These are phyloP conservation scores for Arachis hypogaea DNA, from an alignment of 306 rosid genomes.

Conservation along the genomic window DNA sequence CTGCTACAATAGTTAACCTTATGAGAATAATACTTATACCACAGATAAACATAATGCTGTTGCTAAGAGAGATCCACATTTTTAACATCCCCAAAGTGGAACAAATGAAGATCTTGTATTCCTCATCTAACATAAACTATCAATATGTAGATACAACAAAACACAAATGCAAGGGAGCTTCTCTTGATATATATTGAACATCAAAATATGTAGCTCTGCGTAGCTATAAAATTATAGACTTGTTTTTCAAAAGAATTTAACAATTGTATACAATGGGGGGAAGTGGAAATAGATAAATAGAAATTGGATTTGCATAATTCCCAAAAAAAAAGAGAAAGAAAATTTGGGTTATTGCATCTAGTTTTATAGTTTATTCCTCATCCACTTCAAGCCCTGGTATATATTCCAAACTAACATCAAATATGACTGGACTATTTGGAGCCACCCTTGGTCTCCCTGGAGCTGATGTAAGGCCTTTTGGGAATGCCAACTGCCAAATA, in stretches of 20 bases:
- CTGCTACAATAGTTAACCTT: background rate
- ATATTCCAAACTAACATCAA: constrained; percentile 90
- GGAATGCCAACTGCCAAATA: constrained; percentile 84
- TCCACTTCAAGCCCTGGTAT: constrained; percentile 85
- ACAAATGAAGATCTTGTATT: too few relatives aligned
- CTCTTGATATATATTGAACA: background rate
- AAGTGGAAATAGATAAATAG: background rate
- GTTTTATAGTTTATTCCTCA: constrained; percentile 52
- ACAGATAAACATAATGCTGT: background rate
- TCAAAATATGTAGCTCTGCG: constrained; percentile 14
- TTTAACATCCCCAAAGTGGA: too few relatives aligned
- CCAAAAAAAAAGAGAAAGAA: background rate
- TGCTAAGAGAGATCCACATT: too few relatives aligned
- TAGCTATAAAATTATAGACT: constrained; percentile 11
- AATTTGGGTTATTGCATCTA: background rate
- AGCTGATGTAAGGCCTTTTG: constrained; percentile 90
- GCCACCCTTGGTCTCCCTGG: constrained; percentile 99
- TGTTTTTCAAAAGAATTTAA: constrained; percentile 38
- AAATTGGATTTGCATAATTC: too few relatives aligned
- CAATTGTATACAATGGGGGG: constrained; percentile 16
- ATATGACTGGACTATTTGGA: constrained; percentile 88
- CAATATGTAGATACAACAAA: background rate
- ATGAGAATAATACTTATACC: background rate
- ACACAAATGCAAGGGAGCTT: constrained; percentile 10
- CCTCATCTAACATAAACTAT: background rate